Evolutionary conservation across 345 rosid species (phyloP), one percentile per base, ranked within the genome.

Genomic region (Populus deltoides): DNA sequence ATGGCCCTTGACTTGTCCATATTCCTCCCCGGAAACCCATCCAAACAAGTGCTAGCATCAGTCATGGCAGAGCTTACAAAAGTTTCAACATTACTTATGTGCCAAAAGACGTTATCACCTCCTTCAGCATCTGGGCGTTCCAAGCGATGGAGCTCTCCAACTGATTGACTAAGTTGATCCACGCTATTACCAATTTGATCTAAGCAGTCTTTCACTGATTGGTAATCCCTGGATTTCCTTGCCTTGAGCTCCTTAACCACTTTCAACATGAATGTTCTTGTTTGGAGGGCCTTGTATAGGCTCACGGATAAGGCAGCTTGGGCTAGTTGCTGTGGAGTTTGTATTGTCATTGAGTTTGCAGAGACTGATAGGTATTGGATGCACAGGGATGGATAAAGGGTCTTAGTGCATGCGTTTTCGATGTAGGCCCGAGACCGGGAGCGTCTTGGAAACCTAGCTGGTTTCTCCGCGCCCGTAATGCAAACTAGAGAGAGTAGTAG

Each of bases 41-140:
- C 89, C 3, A 83, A 71, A 73, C 98, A 94, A 43, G 80, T 75
- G 73, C 70, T 84, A 6, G 97, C 90, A 78, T 93, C 94, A 1
- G 98, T 90, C 29, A 90, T 75, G 45, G 99, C 97, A 6, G 92
- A 83, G 77, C 94, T 86, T 8, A 90, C 83, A 98, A 98, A 95
- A 16, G 92, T 81, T 76, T 93, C 87, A 8, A 93, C 83, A 75
- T 90, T 93, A 71, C 86, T 87, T 12, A 86, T 73, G 83, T 85
- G 97, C 89, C 87, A 90, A 68, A 83, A 68, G 1, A 83, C 76
- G 66, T 86, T 85, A 9, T 74, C 83, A 0, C 53, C 82, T 27
- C 78, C 61, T 7, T 74, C 61, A 0, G 68, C 53, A 69, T 72
- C 69, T 11, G 75, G 66, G 11, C 27, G 59, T 36, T 20, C 81